Evolutionary conservation across 2,329 filamentous ascomycete genomes (phyloP).

Genomic region (Dryadomyces quercivorus): DNA sequence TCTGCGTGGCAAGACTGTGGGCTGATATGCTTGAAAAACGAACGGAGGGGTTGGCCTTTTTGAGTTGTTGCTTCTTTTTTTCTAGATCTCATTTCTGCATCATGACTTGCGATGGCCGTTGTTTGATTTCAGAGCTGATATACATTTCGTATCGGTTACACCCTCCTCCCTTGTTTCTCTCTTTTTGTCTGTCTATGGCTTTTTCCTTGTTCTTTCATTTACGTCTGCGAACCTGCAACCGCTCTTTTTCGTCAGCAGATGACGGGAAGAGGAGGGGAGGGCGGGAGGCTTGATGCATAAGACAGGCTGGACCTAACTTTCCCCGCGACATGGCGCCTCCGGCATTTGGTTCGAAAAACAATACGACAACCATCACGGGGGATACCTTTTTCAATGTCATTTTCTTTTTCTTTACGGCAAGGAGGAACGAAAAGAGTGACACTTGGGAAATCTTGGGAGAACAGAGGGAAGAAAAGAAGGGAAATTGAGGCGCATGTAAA

Average conservation of each 20-base stretch:
- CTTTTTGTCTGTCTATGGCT: not conserved
- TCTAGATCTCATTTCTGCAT: conserved; percentile 12
- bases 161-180: not conserved
- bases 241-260: not conserved
- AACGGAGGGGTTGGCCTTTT: not conserved
- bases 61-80: not conserved
- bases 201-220: not conserved
- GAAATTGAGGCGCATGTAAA: not conserved
- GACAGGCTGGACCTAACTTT: not conserved
- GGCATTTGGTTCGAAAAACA: not conserved
- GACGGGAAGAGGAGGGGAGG: not conserved
- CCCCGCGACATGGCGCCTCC: not conserved
- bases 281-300: not conserved
- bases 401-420: not conserved
- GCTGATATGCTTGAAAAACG: not conserved
- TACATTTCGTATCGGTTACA: conserved; percentile 4
- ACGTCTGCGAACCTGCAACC: not conserved
- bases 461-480: conserved; percentile 3
- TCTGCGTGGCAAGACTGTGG: not conserved
- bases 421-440: not conserved
- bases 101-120: conserved; percentile 14
- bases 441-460: not conserved
- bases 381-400: not conserved
- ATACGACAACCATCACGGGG: not conserved
- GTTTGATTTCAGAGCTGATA: conserved; percentile 18